Evolutionary conservation across 179 eudicot genomes (phyloP), one percentile per base, ranked within the genome.

Genomic region (Beta corolliflora): DNA sequence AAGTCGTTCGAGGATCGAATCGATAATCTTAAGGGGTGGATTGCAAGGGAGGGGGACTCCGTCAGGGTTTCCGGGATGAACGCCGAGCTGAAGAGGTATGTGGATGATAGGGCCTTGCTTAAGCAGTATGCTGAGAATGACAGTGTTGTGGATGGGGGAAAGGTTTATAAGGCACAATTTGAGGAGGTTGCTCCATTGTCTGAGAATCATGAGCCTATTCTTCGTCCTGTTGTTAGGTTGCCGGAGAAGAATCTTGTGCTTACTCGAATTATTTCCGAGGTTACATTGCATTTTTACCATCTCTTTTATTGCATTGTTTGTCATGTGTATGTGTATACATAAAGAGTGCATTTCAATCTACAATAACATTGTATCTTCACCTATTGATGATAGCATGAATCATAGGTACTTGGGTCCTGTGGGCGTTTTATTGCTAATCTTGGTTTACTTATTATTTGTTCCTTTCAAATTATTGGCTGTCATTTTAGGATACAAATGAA

Each of bases 211-310:
- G 92, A 91, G 14, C 83, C 73, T 61, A 73, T 93, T 82, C 80
- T 86, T 71, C 92, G 99, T 19, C 99, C 99, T 2, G 87, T 96
- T 64, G 88, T 96, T 79, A 84, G 99, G 80, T 85, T 96, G 81
- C 96, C 88, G 4, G 98, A 94, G 9, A 92, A 84, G 82, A 91
- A 91, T 80, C 45, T 90, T 48, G 96, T 96, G 69, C 92, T 96
- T 68, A 96, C 99, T 70, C 94, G 99, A 75, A 94, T 96, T 76
- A 96, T 91, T 84, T 98, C 99, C 4, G 97, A 94, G 99, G 99
- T 96, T 82, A 87, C 89, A 75, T 53, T 19, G 31, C 75, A 18
- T 46, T n/a, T 5, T 2, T 23, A 0, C 5, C 41, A 41, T 67
- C 45, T 25, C 9, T 21, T 5, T 19, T 66, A 48, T 66, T 63